These are phyloP conservation scores for Juglanconis sp. DNA, from an alignment of 2,329 filamentous ascomycete species.

Conservation along the genomic window DNA sequence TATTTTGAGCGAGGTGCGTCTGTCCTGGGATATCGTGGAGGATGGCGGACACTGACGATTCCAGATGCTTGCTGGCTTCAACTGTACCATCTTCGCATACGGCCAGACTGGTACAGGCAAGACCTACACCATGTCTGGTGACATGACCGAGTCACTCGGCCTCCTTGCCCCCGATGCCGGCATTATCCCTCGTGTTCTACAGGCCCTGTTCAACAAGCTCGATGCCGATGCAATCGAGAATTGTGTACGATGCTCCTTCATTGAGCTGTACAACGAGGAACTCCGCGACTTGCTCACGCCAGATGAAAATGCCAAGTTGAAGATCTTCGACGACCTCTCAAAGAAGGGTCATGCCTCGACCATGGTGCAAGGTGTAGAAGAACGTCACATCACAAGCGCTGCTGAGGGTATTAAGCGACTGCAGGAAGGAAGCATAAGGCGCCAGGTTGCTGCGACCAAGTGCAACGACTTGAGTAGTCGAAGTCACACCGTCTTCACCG, in stretches of 20 bases:
- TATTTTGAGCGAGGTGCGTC: slow-evolving; percentile 78
- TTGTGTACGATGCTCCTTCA: slow-evolving; percentile 96
- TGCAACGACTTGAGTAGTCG: slow-evolving; percentile 97
- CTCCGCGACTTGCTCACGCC: slow-evolving; percentile 80
- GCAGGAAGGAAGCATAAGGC: slow-evolving; percentile 83
- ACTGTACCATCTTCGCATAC: slow-evolving; percentile 98
- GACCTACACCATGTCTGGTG: slow-evolving; percentile 98
- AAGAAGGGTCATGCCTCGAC: slow-evolving; percentile 83
- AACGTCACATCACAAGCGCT: slow-evolving; percentile 84
- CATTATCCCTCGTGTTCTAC: slow-evolving; percentile 88
- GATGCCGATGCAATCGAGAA: slow-evolving; percentile 76
- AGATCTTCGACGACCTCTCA: slow-evolving; percentile 89
- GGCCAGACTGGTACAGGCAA: slow-evolving; percentile 98
- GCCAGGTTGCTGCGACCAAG: slow-evolving; percentile 98
- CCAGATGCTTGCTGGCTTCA: slow-evolving; percentile 89
- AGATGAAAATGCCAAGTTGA: slow-evolving; percentile 82
- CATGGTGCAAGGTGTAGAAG: slow-evolving; percentile 95
- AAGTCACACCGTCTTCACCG: slow-evolving; percentile 96
- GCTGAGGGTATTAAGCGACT: slow-evolving; percentile 83
- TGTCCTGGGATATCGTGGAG: neutral
- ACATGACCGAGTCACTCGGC: slow-evolving; percentile 84
- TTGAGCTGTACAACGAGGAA: slow-evolving; percentile 98
- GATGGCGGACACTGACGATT: slow-evolving; percentile 12
- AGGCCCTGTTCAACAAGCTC: slow-evolving; percentile 82
- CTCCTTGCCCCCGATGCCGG: slow-evolving; percentile 88